These are phyloP conservation scores for Fusarium sp. DNA, from an alignment of 2,329 filamentous ascomycete genomes.

Conservation along the genomic window DNA sequence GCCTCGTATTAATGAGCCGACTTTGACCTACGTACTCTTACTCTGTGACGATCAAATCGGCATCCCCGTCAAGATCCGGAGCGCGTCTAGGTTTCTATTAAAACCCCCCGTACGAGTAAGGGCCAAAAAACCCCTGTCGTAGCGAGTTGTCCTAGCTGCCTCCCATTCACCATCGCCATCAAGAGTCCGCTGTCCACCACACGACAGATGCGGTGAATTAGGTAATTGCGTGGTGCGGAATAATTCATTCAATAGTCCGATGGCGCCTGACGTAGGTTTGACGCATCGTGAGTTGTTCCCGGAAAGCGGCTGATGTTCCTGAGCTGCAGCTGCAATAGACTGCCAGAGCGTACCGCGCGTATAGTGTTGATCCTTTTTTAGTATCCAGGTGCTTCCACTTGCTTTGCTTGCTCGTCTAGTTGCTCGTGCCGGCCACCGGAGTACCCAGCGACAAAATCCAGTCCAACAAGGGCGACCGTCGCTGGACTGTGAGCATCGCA, in stretches of 20 bases:
- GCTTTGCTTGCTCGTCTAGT: no score
- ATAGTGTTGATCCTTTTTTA: constrained; percentile 41
- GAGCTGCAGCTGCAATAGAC: constrained; percentile 7
- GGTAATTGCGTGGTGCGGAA: constrained; percentile 2
- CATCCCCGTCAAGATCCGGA: constrained; percentile 28
- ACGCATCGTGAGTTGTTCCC: constrained; percentile 40
- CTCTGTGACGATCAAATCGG: constrained; percentile 29
- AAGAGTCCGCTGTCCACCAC: neutral
- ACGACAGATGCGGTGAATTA: neutral
- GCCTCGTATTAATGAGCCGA: constrained; percentile 37
- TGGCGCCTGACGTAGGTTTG: constrained; percentile 36
- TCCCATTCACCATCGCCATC: constrained; percentile 10
- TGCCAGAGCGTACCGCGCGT: constrained; percentile 19
- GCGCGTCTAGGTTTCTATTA: neutral
- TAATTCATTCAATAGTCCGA: constrained; percentile 6
- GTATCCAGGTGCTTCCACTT: neutral
- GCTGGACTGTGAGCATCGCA: neutral
- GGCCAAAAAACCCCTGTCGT: constrained; percentile 5
- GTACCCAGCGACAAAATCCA: neutral
- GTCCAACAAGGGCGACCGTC: no score
- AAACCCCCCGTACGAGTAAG: neutral
- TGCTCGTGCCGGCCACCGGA: neutral
- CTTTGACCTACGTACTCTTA: constrained; percentile 10
- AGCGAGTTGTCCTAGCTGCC: neutral
- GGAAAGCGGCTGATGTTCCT: constrained; percentile 27